These are phyloP conservation scores for Camellia oleifera DNA, from an alignment of 179 eudicot genomes.

Conservation along the genomic window DNA sequence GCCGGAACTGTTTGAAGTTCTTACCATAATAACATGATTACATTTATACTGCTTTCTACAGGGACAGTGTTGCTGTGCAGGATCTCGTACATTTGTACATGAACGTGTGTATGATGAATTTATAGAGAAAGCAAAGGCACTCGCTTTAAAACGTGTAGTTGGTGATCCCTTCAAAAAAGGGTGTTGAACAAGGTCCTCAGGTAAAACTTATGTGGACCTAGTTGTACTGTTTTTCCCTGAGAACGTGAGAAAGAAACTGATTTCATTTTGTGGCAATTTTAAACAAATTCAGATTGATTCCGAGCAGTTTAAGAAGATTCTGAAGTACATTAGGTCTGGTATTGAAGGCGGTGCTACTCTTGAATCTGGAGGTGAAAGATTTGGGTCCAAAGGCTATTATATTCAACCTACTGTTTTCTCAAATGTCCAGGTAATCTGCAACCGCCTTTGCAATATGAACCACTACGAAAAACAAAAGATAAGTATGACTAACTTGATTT, in stretches of 20 bases:
- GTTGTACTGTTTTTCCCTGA: not conserved
- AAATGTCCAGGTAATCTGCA: conserved; percentile 42
- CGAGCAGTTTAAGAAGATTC: conserved; percentile 69
- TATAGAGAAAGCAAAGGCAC: conserved; percentile 50
- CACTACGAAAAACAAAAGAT: not conserved
- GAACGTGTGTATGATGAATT: conserved; percentile 57
- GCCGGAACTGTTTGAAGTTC: not conserved
- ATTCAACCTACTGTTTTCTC: conserved; percentile 85
- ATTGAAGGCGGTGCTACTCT: conserved; percentile 68
- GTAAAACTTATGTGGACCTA: not conserved
- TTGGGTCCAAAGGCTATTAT: conserved; percentile 64
- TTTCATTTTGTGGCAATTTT: not conserved
- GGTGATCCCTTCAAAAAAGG: conserved; percentile 57
- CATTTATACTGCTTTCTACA: conserved; percentile 18
- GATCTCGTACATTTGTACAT: conserved; percentile 60
- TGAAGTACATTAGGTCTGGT: conserved; percentile 60
- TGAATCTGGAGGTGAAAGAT: conserved; percentile 68
- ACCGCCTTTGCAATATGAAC: not conserved
- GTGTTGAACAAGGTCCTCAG: conserved; percentile 64
- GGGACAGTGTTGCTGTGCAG: conserved; percentile 71
- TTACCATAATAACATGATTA: not conserved
- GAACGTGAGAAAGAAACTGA: not conserved
- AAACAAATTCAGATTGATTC: conserved; percentile 42
- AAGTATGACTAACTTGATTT: not conserved
- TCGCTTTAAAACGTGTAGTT: conserved; percentile 42